Conservation (phyloP, 2,329 filamentous ascomycete genomes). For the Apiospora pterosperma region DNA sequence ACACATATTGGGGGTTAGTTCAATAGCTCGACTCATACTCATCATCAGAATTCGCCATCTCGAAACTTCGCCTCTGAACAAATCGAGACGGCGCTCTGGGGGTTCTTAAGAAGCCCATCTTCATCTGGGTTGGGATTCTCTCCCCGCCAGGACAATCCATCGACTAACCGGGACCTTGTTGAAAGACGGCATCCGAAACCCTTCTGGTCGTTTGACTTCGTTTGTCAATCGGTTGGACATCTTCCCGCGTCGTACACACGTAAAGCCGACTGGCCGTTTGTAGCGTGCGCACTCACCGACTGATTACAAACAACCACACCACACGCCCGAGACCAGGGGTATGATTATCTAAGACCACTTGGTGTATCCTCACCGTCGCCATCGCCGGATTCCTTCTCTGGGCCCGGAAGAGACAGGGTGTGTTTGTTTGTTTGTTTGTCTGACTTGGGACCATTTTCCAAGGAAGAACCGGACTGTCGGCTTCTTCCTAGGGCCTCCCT, state of each 20-base stretch:
- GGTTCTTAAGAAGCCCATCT: neutral
- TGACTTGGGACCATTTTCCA: neutral
- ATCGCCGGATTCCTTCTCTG: neutral
- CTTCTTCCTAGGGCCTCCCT: neutral
- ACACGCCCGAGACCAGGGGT: neutral
- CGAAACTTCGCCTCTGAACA: neutral
- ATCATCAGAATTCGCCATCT: neutral
- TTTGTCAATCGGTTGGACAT: neutral
- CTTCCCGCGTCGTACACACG: neutral
- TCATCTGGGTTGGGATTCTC: neutral
- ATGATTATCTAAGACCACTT: neutral
- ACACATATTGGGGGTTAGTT: neutral
- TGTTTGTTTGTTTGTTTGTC: neutral
- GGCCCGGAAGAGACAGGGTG: neutral
- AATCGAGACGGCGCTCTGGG: neutral
- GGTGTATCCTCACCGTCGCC: neutral
- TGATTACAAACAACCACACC: slow-evolving; percentile 1
- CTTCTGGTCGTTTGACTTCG: neutral
- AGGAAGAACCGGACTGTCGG: neutral
- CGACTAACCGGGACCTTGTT: too few species aligned
- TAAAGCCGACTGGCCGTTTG: neutral
- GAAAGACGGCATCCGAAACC: too few species aligned
- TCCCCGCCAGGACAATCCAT: neutral
- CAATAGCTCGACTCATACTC: neutral
- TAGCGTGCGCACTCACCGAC: neutral